Conservation (phyloP, 108 stramenopile species). For the Aurantiochytrium sp. region DNA sequence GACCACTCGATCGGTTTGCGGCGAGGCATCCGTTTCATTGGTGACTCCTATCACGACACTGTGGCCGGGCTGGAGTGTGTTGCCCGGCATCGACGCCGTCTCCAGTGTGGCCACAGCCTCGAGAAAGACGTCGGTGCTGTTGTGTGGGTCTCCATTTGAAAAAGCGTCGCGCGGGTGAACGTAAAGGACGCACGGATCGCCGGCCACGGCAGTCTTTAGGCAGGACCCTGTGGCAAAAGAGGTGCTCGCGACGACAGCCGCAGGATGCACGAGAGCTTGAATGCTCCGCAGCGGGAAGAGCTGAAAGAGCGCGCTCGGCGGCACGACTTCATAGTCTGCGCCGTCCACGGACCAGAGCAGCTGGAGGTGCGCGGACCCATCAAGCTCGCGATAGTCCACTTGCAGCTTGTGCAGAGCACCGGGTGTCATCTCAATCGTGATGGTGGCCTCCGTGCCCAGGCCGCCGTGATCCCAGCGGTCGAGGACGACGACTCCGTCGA, state of each 20-base stretch:
- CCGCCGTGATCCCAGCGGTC: neutral
- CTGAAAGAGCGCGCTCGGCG: neutral
- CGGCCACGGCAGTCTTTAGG: neutral
- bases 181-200: neutral
- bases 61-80: neutral
- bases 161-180: neutral
- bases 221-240: neutral
- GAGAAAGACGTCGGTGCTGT: neutral
- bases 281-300: neutral
- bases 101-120: neutral
- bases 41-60: neutral
- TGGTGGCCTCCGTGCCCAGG: neutral
- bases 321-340: neutral
- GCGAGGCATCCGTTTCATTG: neutral
- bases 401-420: neutral
- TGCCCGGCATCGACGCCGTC: neutral
- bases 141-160: neutral
- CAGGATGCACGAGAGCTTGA: neutral
- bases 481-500: neutral
- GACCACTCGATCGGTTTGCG: neutral
- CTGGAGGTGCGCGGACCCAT: neutral
- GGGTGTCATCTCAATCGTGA: neutral
- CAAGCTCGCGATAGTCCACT: neutral
- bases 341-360: neutral
- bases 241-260: neutral